These are phyloP conservation scores for Neurospora sp. DNA, from an alignment of 495 filamentous ascomycete genomes.

Conservation along the genomic window DNA sequence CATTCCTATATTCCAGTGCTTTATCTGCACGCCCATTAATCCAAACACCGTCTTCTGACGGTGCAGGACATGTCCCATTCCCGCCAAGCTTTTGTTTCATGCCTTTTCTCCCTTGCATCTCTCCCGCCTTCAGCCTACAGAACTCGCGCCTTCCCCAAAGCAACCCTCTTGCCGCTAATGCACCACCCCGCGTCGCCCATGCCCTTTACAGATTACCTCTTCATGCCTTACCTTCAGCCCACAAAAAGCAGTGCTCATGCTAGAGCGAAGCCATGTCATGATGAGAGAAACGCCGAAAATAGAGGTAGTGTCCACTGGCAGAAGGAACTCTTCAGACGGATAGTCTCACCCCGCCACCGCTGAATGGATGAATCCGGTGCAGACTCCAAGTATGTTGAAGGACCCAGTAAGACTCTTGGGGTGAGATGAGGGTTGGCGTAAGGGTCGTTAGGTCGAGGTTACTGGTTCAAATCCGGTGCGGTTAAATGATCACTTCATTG, in stretches of 20 bases:
- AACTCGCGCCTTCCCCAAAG: too few species aligned
- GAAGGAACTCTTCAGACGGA: not conserved
- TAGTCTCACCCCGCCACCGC: not conserved
- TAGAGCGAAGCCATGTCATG: not conserved
- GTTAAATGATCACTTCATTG: not conserved
- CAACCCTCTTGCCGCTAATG: not conserved
- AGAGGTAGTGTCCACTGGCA: not conserved
- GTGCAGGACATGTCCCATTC: not conserved
- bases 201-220: not conserved
- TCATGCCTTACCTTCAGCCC: not conserved
- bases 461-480: not conserved
- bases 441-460: not conserved
- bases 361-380: not conserved
- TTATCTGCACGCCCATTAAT: not conserved
- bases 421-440: not conserved
- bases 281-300: not conserved
- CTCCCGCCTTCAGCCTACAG: too few species aligned
- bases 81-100: not conserved
- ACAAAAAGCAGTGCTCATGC: not conserved
- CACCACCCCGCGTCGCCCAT: not conserved
- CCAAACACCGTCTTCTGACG: not conserved
- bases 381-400: not conserved
- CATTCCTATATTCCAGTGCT: not conserved
- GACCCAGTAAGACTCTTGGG: not conserved
- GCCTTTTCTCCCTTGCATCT: not conserved